These are phyloP conservation scores for Eucalyptus shirleyi DNA, from an alignment of 345 rosid genomes.

Conservation along the genomic window DNA sequence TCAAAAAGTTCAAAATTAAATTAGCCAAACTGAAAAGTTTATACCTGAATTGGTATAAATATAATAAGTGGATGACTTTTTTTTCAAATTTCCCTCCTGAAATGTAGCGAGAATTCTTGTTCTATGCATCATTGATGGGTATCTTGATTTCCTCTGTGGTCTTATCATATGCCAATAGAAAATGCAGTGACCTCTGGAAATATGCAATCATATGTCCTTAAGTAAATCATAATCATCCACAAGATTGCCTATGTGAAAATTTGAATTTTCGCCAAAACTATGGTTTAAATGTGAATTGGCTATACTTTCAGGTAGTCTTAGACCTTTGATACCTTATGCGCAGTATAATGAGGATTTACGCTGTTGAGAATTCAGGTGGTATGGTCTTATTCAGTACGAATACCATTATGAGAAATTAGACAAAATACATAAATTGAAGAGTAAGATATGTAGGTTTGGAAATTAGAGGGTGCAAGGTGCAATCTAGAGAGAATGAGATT, in stretches of 20 bases:
- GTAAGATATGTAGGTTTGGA: background rate
- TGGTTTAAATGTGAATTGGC: background rate
- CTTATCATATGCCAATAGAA: background rate
- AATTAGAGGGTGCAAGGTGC: background rate
- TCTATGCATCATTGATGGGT: background rate
- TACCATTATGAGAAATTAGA: background rate
- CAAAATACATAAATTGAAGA: background rate
- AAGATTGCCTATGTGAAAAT: background rate
- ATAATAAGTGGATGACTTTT: background rate
- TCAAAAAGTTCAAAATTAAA: background rate
- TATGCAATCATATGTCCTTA: background rate
- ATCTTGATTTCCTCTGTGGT: background rate
- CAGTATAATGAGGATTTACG: background rate
- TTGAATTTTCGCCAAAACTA: background rate
- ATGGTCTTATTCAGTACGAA: background rate
- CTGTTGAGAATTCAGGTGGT: background rate
- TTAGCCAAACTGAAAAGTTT: too few species aligned
- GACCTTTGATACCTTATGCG: background rate
- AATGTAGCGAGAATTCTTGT: background rate
- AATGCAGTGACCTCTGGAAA: background rate
- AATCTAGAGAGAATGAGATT: background rate
- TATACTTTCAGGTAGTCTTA: background rate
- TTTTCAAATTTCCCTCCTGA: background rate
- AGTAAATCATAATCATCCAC: background rate
- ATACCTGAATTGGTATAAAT: too few species aligned